These are phyloP conservation scores for Protea cynaroides DNA, from an alignment of 164 flowering plant species.

Conservation along the genomic window DNA sequence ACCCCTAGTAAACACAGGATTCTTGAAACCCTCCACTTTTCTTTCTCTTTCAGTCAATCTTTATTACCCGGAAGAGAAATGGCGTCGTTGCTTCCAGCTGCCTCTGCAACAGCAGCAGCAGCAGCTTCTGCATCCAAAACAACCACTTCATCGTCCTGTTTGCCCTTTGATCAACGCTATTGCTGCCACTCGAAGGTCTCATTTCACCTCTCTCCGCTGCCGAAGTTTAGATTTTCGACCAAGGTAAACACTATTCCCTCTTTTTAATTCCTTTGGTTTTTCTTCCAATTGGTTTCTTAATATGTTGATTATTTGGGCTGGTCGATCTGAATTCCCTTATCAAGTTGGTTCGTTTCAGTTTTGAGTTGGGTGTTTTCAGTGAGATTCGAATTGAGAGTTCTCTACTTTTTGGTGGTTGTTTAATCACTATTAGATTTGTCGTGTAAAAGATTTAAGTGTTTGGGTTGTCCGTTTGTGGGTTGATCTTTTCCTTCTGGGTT, in stretches of 20 bases:
- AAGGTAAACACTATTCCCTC: conserved; percentile 22
- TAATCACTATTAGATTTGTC: too few species aligned
- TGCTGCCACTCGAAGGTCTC: conserved; percentile 21
- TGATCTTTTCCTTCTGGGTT: too few species aligned
- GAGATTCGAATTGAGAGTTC: too few species aligned
- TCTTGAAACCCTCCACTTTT: conserved; percentile 1
- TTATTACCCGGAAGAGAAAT: neutral
- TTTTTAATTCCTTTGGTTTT: neutral
- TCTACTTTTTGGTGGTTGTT: too few species aligned
- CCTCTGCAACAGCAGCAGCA: conserved; percentile 20
- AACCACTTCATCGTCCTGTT: conserved; percentile 8
- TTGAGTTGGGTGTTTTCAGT: too few species aligned
- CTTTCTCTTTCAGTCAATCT: neutral
- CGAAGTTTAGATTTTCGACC: conserved; percentile 29
- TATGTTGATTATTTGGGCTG: neutral
- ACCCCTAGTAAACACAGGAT: neutral
- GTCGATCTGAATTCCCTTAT: neutral
- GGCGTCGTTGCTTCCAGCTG: conserved; percentile 24
- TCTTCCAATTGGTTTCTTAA: neutral
- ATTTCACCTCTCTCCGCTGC: conserved; percentile 30
- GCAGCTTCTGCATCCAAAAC: conserved; percentile 18
- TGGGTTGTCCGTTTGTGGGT: too few species aligned
- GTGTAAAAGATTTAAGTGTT: too few species aligned
- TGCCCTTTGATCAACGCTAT: conserved; percentile 8
- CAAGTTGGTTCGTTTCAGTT: too few species aligned